These are phyloP conservation scores for Xanthoparmelia taractica DNA, from an alignment of 495 filamentous ascomycete species.

Conservation along the genomic window DNA sequence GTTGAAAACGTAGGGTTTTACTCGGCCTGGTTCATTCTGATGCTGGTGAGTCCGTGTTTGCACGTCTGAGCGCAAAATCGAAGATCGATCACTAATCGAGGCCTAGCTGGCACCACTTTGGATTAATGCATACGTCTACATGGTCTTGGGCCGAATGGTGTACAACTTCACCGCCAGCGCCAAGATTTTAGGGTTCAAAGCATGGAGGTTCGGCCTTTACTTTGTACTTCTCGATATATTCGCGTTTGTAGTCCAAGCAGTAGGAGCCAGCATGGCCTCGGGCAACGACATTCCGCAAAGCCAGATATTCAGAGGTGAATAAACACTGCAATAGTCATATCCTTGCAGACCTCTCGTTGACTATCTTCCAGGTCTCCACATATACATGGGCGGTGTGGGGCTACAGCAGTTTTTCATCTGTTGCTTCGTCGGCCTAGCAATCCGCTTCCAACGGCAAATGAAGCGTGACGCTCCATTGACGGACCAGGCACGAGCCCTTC, in stretches of 20 bases:
- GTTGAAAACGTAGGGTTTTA: conserved; percentile 12
- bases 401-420: conserved; percentile 54
- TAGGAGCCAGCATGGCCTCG: conserved; percentile 42
- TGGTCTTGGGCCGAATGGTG: conserved; percentile 57
- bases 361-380: conserved; percentile 38
- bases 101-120: conserved; percentile 30
- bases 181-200: conserved; percentile 43
- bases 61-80: not conserved
- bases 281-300: conserved; percentile 18
- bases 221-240: conserved; percentile 59
- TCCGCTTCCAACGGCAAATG: conserved; percentile 43
- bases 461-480: conserved; percentile 14
- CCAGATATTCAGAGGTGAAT: conserved; percentile 15
- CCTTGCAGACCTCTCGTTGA: conserved; percentile 24
- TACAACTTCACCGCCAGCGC: conserved; percentile 47
- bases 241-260: conserved; percentile 54
- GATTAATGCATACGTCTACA: conserved; percentile 64
- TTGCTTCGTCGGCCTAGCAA: conserved; percentile 40
- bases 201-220: conserved; percentile 41
- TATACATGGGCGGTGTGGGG: conserved; percentile 56
- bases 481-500: conserved; percentile 21
- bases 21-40: conserved; percentile 30
- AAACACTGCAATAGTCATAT: not conserved
- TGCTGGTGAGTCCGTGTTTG: conserved; percentile 15
- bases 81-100: conserved; percentile 4